phyloP scores from a whole-genome alignment of 768 basidiomycete genomes.

The Piloderma croceum region DNA sequence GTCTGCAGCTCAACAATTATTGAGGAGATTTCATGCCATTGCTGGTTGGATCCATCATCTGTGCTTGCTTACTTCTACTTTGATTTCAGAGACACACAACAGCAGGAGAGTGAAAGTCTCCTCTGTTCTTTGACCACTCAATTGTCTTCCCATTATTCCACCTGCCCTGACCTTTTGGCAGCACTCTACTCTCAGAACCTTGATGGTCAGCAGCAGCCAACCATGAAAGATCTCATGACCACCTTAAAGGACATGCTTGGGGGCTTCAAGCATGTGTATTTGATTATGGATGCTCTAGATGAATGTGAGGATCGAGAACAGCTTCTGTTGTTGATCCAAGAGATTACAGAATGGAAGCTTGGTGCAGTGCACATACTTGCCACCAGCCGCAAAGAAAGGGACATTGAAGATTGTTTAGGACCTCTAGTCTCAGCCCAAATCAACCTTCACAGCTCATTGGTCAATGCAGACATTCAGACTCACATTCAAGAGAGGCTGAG shows the following conservation, averaged over 20 bases:
- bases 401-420: neutral
- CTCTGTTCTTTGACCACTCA: slow-evolving; percentile 17
- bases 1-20: no score
- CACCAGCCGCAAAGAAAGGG: slow-evolving; percentile 15
- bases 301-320: slow-evolving; percentile 13
- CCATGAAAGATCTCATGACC: slow-evolving; percentile 8
- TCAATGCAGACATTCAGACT: no score
- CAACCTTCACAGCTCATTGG: no score
- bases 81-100: slow-evolving; percentile 14
- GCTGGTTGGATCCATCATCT: neutral
- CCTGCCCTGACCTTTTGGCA: no score
- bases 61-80: slow-evolving; percentile 20
- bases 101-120: slow-evolving; percentile 6
- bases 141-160: slow-evolving; percentile 8
- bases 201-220: no score
- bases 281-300: slow-evolving; percentile 19
- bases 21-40: no score
- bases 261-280: slow-evolving; percentile 7
- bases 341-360: slow-evolving; percentile 2
- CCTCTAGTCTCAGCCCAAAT: neutral
- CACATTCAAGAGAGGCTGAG: no score
- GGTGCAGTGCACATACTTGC: slow-evolving; percentile 5
- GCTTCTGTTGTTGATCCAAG: slow-evolving; percentile 7
- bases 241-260: slow-evolving; percentile 10
- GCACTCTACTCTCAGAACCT: no score